Percentiles rank a stretch among this genome's conserved stretches.
These are phyloP conservation scores for Penicillium sp. DNA, from an alignment of 2,329 filamentous ascomycete genomes.

Conservation along the genomic window DNA sequence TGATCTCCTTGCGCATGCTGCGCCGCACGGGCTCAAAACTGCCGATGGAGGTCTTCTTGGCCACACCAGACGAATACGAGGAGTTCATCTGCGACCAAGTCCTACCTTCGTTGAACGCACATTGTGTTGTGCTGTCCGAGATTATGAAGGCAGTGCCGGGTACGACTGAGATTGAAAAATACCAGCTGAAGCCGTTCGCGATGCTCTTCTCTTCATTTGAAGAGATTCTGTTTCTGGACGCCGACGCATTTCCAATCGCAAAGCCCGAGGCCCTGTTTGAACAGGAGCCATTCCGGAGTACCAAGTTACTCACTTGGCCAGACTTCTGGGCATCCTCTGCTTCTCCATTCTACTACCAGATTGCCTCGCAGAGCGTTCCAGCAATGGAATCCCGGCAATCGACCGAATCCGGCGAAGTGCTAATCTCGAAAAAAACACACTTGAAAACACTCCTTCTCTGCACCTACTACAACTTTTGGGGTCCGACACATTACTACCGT, in stretches of 20 bases:
- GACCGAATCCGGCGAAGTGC: constrained; percentile 51
- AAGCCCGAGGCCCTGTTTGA: constrained; percentile 44
- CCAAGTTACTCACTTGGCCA: constrained; percentile 32
- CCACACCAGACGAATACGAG: constrained; percentile 38
- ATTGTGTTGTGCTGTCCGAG: constrained; percentile 44
- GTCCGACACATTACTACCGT: constrained; percentile 52
- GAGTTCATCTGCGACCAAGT: constrained; percentile 42
- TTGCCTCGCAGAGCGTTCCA: constrained; percentile 36
- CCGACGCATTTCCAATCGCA: constrained; percentile 46
- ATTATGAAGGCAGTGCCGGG: constrained; percentile 35
- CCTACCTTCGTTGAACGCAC: constrained; percentile 43
- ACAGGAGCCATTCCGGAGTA: constrained; percentile 41
- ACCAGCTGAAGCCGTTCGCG: constrained; percentile 33
- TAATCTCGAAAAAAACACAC: constrained; percentile 51
- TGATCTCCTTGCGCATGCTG: constrained; percentile 23
- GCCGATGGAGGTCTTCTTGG: constrained; percentile 22
- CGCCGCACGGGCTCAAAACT: constrained; percentile 19
- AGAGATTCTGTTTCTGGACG: constrained; percentile 49
- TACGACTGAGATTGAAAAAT: constrained; percentile 37
- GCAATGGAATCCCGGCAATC: constrained; percentile 34
- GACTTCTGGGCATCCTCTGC: constrained; percentile 44
- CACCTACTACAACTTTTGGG: constrained; percentile 57
- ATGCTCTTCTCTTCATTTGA: constrained; percentile 52
- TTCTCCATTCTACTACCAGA: constrained; percentile 46
- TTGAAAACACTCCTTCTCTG: constrained; percentile 49